These are phyloP conservation scores for Ehretia macrophylla DNA, from an alignment of 257 asterid genomes.

Conservation along the genomic window DNA sequence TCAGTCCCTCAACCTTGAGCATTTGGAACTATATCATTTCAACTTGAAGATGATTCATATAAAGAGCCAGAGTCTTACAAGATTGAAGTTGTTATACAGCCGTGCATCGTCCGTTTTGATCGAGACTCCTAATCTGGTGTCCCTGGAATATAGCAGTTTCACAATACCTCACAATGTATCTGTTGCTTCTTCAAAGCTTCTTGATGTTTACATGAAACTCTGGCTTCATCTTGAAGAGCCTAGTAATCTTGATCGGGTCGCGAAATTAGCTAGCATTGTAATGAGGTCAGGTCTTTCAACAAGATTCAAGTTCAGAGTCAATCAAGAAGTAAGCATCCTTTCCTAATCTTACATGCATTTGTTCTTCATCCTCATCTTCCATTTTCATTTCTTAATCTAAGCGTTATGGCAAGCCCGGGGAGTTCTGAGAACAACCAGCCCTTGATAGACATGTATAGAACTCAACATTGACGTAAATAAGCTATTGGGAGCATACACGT, in stretches of 20 bases:
- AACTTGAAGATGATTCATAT: not conserved
- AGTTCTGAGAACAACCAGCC: too few relatives aligned
- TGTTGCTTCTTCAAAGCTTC: not conserved
- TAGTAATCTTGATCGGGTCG: not conserved
- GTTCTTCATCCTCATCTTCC: not conserved
- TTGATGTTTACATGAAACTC: not conserved
- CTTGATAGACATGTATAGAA: too few relatives aligned
- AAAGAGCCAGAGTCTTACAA: constrained; percentile 11
- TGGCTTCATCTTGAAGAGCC: constrained; percentile 1
- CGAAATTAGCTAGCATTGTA: not conserved
- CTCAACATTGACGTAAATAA: too few relatives aligned
- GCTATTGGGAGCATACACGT: too few relatives aligned
- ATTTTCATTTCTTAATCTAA: not conserved
- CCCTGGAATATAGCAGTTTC: constrained; percentile 4
- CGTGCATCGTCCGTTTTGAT: not conserved
- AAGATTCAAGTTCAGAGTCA: not conserved
- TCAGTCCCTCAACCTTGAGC: constrained; percentile 8
- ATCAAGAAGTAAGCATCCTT: not conserved
- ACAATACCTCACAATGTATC: not conserved
- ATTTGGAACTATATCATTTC: not conserved
- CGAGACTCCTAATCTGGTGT: constrained; percentile 7
- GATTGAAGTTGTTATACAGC: constrained; percentile 2
- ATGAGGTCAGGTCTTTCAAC: not conserved
- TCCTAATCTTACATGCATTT: not conserved
- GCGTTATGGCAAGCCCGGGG: too few relatives aligned